Evolutionary conservation across 140 eudicot genomes (phyloP).

Genomic region (Anethum foeniculum): DNA sequence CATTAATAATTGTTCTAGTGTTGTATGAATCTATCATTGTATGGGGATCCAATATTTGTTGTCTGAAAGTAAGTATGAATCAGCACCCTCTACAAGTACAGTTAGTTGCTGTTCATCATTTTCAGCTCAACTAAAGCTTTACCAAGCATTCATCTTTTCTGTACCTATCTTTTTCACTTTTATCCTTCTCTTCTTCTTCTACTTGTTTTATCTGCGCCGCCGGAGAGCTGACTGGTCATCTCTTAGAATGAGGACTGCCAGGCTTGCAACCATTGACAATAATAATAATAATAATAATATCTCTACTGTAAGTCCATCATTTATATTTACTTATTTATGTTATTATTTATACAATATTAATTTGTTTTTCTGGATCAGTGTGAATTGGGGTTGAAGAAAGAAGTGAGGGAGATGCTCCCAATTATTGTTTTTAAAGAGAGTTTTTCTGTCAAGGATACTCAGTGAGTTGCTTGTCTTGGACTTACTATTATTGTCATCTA

Average conservation of each 20-base stretch:
- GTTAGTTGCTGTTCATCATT: constrained; percentile 18
- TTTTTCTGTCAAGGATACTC: constrained; percentile 64
- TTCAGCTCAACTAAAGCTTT: constrained; percentile 45
- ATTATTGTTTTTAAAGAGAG: constrained; percentile 61
- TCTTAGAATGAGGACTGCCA: constrained; percentile 25
- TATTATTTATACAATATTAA: not conserved
- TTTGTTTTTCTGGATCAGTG: constrained; percentile 19
- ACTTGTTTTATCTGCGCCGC: constrained; percentile 71
- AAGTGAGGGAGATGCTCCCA: constrained; percentile 80
- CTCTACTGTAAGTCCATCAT: constrained; percentile 27
- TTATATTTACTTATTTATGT: not conserved
- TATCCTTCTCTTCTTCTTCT: constrained; percentile 55
- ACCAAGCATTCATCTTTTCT: constrained; percentile 62
- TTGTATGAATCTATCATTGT: not conserved
- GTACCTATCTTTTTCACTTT: constrained; percentile 65
- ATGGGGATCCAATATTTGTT: not conserved
- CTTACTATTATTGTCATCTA: not conserved
- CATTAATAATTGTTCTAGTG: not conserved
- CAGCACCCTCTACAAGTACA: constrained; percentile 6
- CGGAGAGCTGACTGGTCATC: constrained; percentile 42
- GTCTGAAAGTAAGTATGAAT: not conserved
- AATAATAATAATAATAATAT: constrained; percentile 27
- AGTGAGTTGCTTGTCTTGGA: constrained; percentile 37
- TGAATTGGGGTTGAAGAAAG: constrained; percentile 78
- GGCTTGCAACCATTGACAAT: constrained; percentile 2